phyloP scores from a whole-genome alignment of 345 rosid species.

The Arabidopsis suecica region DNA sequence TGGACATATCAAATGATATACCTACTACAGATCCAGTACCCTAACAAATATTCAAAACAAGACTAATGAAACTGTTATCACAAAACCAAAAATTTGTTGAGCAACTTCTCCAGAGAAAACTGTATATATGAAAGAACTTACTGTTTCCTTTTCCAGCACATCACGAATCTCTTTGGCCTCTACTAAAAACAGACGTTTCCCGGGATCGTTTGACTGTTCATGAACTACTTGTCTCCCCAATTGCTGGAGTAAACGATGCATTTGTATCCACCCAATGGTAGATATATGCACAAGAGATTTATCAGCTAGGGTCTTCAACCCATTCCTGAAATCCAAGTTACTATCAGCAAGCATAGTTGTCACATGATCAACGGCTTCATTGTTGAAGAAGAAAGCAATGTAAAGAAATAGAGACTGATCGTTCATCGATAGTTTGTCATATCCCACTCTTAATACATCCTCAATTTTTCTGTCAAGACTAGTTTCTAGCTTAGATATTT shows the following conservation, averaged over 20 bases:
- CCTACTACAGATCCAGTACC: constrained; percentile 32
- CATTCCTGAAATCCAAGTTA: background rate
- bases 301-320: background rate
- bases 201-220: constrained; percentile 21
- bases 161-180: constrained; percentile 13
- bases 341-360: background rate
- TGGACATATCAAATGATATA: background rate
- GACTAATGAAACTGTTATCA: background rate
- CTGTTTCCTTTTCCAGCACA: constrained; percentile 24
- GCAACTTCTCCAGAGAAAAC: too few relatives aligned
- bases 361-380: background rate
- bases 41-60: constrained; percentile 14
- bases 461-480: constrained; percentile 20
- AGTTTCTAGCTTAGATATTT: background rate
- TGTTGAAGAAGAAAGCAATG: constrained; percentile 40
- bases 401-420: constrained; percentile 33
- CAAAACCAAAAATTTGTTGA: background rate
- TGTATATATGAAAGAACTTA: background rate
- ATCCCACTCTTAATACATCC: constrained; percentile 25
- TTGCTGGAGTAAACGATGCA: constrained; percentile 39
- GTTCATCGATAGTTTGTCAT: constrained; percentile 19
- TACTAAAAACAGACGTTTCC: constrained; percentile 25
- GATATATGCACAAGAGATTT: constrained; percentile 30
- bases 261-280: background rate
- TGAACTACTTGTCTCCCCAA: constrained; percentile 33